A percentile compares a stretch with the other conserved stretches of the same genome.
Conservation (phyloP, 345 rosid species). For the Murraya paniculata region DNA sequence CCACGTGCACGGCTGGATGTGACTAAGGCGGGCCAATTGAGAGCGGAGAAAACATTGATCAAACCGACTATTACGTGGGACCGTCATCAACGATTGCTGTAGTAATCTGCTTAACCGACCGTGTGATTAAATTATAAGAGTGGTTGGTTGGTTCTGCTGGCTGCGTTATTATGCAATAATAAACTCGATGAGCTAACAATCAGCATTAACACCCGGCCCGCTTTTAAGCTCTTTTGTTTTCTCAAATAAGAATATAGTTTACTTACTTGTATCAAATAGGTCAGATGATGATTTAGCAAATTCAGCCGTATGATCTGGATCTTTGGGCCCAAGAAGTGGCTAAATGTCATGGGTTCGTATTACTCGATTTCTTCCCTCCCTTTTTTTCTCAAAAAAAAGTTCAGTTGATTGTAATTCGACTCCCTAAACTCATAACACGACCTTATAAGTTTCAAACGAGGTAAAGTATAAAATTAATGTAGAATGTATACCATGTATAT, state of each 20-base stretch:
- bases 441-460: neutral
- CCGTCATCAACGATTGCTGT: conserved; percentile 27
- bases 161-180: conserved; percentile 21
- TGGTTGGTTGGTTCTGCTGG: conserved; percentile 14
- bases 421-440: neutral
- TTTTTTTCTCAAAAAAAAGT: neutral
- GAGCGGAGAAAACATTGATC: conserved; percentile 8
- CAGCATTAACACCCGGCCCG: neutral
- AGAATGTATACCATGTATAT: too few species aligned
- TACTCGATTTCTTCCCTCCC: too few species aligned
- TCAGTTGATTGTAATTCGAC: neutral
- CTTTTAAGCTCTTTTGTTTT: neutral
- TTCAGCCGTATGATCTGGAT: neutral
- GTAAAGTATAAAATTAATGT: neutral
- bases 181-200: neutral
- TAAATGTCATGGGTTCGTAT: neutral
- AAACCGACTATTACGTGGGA: conserved; percentile 29
- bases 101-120: conserved; percentile 39
- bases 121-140: conserved; percentile 31
- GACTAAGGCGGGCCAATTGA: conserved; percentile 18
- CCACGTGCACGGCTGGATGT: conserved; percentile 41
- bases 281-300: neutral
- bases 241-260: neutral
- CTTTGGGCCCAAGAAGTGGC: neutral
- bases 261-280: neutral